A percentile compares a stretch with the other conserved stretches of the same genome.
Evolutionary conservation across 257 asterid species (phyloP).

Genomic region (Scutellaria galericulata): DNA sequence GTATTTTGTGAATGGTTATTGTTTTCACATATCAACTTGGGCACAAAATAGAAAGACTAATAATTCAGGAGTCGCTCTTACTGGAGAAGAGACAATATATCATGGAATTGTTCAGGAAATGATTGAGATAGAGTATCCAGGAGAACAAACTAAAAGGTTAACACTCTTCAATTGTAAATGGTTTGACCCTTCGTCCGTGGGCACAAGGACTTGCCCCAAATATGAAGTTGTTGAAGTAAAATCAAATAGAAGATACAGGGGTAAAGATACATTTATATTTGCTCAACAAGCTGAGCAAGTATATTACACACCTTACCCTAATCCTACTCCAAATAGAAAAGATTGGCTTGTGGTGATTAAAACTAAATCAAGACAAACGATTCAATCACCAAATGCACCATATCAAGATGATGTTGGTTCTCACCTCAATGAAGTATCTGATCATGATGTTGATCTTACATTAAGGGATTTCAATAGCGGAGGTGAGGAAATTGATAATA

Average conservation of each 20-base stretch:
- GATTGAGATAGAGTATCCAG: not conserved
- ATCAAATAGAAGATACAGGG: too few species aligned
- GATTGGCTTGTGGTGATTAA: not conserved
- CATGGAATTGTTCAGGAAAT: not conserved
- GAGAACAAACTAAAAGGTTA: too few species aligned
- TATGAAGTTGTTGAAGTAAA: too few species aligned
- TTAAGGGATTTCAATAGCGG: not conserved
- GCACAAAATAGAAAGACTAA: not conserved
- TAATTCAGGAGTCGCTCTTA: not conserved
- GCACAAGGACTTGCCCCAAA: too few species aligned
- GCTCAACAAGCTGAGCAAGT: too few species aligned
- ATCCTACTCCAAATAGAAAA: not conserved
- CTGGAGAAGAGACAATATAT: not conserved
- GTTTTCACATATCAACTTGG: not conserved
- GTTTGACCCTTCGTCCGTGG: too few species aligned
- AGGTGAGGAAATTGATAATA: not conserved
- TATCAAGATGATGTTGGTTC: not conserved
- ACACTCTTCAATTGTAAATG: too few species aligned
- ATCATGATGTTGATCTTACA: not conserved
- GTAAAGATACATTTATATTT: too few species aligned
- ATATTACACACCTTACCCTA: not conserved
- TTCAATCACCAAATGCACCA: not conserved
- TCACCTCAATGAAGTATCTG: not conserved
- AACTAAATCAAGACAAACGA: not conserved
- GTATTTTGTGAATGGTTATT: conserved; percentile 11